These are phyloP conservation scores for Xylaria flabelliformis DNA, from an alignment of 495 filamentous ascomycete species.

Conservation along the genomic window DNA sequence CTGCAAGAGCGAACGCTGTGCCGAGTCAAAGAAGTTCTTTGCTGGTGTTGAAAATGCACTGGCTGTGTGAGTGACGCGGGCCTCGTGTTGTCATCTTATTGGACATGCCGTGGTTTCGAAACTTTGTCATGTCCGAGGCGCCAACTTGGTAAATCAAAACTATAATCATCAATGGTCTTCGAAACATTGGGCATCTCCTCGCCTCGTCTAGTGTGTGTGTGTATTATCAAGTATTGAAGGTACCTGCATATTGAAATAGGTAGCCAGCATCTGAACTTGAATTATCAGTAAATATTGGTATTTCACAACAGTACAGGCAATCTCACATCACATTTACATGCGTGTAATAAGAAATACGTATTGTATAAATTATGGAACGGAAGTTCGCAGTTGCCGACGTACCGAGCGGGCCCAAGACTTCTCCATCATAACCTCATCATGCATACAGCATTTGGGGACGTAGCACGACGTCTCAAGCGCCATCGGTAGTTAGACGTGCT, in stretches of 20 bases:
- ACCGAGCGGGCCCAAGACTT: not conserved
- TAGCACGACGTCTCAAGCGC: not conserved
- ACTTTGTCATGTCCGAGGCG: not conserved
- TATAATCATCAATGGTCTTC: not conserved
- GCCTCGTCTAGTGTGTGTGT: not conserved
- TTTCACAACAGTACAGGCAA: not conserved
- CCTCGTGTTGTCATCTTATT: conserved; percentile 1
- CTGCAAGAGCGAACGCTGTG: conserved; percentile 88
- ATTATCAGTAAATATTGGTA: not conserved
- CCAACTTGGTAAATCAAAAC: not conserved
- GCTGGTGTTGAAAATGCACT: conserved; percentile 55
- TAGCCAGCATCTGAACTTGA: not conserved
- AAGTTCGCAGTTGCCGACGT: not conserved
- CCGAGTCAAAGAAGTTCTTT: conserved; percentile 93
- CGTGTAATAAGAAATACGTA: not conserved
- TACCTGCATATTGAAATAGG: not conserved
- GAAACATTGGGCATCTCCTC: not conserved
- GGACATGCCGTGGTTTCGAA: not conserved
- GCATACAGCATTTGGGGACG: not conserved
- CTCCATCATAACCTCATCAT: conserved; percentile 7
- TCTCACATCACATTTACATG: not conserved
- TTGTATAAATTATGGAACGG: not conserved
- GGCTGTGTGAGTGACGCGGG: conserved; percentile 23
- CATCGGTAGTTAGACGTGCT: not conserved
- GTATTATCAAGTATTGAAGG: not conserved